A percentile compares a stretch with the other conserved stretches of the same genome.
Evolutionary conservation across 768 basidiomycete genomes (phyloP).

Genomic region (Tricholoma matsutake): DNA sequence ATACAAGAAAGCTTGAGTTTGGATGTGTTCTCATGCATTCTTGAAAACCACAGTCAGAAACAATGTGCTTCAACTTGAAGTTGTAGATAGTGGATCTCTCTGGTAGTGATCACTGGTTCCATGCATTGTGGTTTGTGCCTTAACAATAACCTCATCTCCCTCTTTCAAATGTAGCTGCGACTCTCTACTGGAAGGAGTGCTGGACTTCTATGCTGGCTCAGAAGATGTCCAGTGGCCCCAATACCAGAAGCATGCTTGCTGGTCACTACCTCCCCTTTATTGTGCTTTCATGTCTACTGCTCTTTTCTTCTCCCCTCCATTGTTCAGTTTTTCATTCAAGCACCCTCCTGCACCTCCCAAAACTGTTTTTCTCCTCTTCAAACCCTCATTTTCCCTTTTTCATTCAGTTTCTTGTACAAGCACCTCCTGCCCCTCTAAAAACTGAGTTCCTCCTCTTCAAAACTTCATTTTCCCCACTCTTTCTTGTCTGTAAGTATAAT

Average conservation of each 20-base stretch:
- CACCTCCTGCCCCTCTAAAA: background rate
- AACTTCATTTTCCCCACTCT: background rate
- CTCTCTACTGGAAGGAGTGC: background rate
- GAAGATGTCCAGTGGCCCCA: background rate
- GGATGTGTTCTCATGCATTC: too few species aligned
- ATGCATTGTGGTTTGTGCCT: background rate
- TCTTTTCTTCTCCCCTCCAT: background rate
- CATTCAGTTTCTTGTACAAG: background rate
- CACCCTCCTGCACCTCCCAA: background rate
- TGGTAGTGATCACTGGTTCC: background rate
- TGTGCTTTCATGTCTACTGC: background rate
- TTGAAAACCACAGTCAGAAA: background rate
- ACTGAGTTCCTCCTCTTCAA: background rate
- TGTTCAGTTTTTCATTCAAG: background rate
- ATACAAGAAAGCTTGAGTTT: too few species aligned
- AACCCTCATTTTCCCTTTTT: background rate
- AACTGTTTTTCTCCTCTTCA: background rate
- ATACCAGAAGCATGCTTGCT: background rate
- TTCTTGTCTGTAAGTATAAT: too few species aligned
- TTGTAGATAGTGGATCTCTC: background rate
- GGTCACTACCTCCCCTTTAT: background rate
- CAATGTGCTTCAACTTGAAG: background rate
- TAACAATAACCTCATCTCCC: background rate
- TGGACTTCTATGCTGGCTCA: background rate
- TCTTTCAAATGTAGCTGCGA: background rate